Evolutionary conservation across 129 eudicot genomes (phyloP), one percentile per base, ranked within the genome.

Genomic region (Gnaphalium uliginosum): DNA sequence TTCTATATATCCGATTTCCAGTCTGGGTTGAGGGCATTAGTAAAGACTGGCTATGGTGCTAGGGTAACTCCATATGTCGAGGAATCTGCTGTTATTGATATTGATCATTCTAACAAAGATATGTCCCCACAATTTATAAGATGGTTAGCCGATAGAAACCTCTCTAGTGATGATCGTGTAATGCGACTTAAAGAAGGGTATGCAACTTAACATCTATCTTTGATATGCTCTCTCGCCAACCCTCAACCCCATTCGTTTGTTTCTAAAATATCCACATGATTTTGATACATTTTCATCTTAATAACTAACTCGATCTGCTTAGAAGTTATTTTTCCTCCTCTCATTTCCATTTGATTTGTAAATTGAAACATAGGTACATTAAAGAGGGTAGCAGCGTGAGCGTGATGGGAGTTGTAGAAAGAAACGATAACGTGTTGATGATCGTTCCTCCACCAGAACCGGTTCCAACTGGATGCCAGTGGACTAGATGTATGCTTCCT

Each of bases 361-460:
- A 39, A 9, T 33, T 1, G 30, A n/a, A 79, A 66, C 75, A 64
- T 69, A 88, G 93, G 88, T 85, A 84, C 87, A 85, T 88, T 25
- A 85, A 88, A 78, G 93, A 88, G 80, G 93, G 93, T 23, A 88
- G 93, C 81, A 85, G 90, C 1, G 90, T 88, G 68, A 88, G 93
- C 39, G 86, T 88, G 26, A 78, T 88, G 93, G 93, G 93, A 51
- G 88, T 88, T 35, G 93, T 88, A 18, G 86, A 86, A 77, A 84
- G 93, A 75, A 86, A 88, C 32, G 93, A 88, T 50, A 85, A 86
- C 1, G 88, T 88, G 51, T 75, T 88, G 74, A 88, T 88, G 93
- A 85, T 88, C 9, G 88, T 88, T 51, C 86, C 93, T 64, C 90
- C 93, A n/a, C 85, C 90, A 0, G 93, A 88, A 59, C 90, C 90